Evolutionary conservation across 2,329 filamentous ascomycete species (phyloP).

Genomic region (Neofusicoccum sp.): DNA sequence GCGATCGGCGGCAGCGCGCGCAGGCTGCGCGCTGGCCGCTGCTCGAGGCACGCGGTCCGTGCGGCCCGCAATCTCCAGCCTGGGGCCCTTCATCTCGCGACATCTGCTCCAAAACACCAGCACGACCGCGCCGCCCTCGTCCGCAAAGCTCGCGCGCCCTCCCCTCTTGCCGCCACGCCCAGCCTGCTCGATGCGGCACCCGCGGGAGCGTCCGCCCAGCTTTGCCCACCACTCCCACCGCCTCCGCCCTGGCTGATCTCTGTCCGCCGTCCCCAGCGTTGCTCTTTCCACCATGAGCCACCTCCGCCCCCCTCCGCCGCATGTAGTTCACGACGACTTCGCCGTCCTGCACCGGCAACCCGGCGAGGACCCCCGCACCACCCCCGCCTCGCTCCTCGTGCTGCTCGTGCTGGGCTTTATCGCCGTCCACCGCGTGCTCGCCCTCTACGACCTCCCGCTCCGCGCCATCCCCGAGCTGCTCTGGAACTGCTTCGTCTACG

Average conservation of each 20-base stretch:
- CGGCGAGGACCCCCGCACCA: conserved; percentile 4
- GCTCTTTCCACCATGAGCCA: conserved; percentile 7
- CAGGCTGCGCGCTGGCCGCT: background rate
- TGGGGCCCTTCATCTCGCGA: conserved; percentile 14
- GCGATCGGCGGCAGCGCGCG: background rate
- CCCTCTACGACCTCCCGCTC: conserved; percentile 28
- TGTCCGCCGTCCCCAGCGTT: background rate
- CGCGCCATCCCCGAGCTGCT: conserved; percentile 47
- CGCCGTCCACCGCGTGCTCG: conserved; percentile 24
- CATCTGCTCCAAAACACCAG: background rate
- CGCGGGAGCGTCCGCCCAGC: conserved; percentile 1
- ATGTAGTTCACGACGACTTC: background rate
- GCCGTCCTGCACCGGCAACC: background rate
- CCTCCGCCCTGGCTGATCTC: conserved; percentile 16
- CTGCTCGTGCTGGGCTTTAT: conserved; percentile 13
- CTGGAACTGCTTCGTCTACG: conserved; percentile 61
- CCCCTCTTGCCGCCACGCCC: background rate
- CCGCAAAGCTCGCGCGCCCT: background rate
- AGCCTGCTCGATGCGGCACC: conserved; percentile 17
- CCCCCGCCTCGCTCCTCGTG: conserved; percentile 7
- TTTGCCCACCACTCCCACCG: background rate
- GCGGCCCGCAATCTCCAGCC: conserved; percentile 12
- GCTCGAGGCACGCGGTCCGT: background rate
- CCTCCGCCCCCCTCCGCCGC: conserved; percentile 5
- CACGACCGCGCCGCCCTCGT: background rate